Evolutionary conservation across 768 basidiomycete genomes (phyloP), one percentile per base, ranked within the genome.

Genomic region (Coprinopsis marcescibilis): DNA sequence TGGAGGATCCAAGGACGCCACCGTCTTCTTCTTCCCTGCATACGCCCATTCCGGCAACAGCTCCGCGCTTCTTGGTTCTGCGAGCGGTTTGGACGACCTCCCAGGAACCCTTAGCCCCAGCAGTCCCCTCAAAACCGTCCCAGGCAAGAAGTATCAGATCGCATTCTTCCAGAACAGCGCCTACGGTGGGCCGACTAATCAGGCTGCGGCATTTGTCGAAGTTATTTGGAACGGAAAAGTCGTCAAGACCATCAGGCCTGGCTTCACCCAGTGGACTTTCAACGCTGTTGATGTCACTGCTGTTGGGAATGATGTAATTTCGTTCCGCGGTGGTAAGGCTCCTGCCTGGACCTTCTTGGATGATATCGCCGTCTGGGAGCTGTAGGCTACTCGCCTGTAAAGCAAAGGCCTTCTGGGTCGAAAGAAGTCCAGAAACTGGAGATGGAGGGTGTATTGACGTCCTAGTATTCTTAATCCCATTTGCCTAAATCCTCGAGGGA

Each of bases 321-420:
- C 65, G 0, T 68, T 73, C 60, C 61, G 59, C 33, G 75, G 75
- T 19, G 73, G 73, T 1, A 57, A 55, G 12, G 72, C 73, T 8
- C 75, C 75, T 4, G 69, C 72, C 8, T 76, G 70, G 70, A 65
- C 66, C 12, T 76, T 75, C 60, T 60, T 76, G 43, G 75, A 76
- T 55, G 72, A 75, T 52, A 52, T 73, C 29, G 43, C 54, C 12
- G 59, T 66, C 14, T 66, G 48, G 48, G 42, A 43, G n/a, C 19
- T 49, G 34, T 46, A n/a, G n/a, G 30, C 30, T 8, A 32, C n/a
- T 32, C n/a, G n/a, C n/a, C n/a, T n/a, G n/a, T n/a, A n/a, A n/a
- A n/a, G n/a, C n/a, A n/a, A n/a, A n/a, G n/a, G n/a, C n/a, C n/a
- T n/a, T n/a, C n/a, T n/a, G n/a, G 30, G 30, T n/a, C n/a, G 30